A percentile compares a stretch with the other conserved stretches of the same genome.
These are phyloP conservation scores for Paralagenidium karlingii DNA, from an alignment of 352 stramenopile species.

Conservation along the genomic window DNA sequence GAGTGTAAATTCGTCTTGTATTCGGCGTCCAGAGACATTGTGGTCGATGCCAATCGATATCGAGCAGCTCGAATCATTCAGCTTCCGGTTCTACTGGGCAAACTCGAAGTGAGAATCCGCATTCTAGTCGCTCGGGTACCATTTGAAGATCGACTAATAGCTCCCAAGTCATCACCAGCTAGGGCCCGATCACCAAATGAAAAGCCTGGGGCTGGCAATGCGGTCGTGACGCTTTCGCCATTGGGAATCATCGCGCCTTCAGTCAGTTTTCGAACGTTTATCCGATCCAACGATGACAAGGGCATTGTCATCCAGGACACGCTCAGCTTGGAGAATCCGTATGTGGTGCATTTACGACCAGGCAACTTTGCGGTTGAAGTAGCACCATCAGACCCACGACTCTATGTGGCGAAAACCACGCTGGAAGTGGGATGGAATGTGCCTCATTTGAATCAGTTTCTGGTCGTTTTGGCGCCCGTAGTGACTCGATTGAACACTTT, in stretches of 20 bases:
- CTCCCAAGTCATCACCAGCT: not conserved
- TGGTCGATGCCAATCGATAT: slow-evolving; percentile 48
- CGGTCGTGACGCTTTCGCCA: no score
- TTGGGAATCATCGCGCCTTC: no score
- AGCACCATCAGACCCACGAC: not conserved
- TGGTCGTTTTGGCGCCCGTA: slow-evolving; percentile 37
- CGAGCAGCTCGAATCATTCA: slow-evolving; percentile 26
- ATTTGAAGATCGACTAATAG: not conserved
- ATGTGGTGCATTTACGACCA: slow-evolving; percentile 24
- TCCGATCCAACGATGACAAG: slow-evolving; percentile 8
- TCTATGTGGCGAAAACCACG: slow-evolving; percentile 12
- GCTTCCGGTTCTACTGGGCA: slow-evolving; percentile 44
- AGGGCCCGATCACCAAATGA: no score
- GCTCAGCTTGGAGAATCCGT: slow-evolving; percentile 10
- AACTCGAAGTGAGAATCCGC: slow-evolving; percentile 27
- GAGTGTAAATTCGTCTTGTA: slow-evolving; percentile 53
- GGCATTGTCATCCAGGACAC: slow-evolving; percentile 3
- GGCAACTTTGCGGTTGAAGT: slow-evolving; percentile 24
- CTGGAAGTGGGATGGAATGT: slow-evolving; percentile 24
- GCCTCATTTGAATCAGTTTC: slow-evolving; percentile 11
- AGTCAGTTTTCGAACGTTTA: no score
- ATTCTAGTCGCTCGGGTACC: slow-evolving; percentile 5
- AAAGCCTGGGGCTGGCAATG: no score
- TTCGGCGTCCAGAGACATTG: slow-evolving; percentile 48
- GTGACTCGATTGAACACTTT: no score